Base-by-base conservation (phyloP, 805 yeast species). In the Candida broadrunensis region DNA sequence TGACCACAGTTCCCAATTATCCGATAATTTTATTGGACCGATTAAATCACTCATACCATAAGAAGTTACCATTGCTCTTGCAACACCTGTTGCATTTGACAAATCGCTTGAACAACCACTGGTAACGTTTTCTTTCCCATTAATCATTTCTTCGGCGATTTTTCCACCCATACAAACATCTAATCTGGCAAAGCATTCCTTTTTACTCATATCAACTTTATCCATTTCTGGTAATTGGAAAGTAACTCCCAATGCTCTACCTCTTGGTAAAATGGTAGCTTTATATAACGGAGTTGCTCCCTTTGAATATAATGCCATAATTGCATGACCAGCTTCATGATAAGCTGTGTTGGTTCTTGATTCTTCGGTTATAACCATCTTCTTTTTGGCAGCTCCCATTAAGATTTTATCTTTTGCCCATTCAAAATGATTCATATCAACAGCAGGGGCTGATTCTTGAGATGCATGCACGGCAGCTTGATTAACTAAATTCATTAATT, bases 121-220 rank as follows among this genome's bases (percentile, higher is more conserved):
- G 3, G 98, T 91, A 11, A 93, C 96, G 58, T 90, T 87, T 41
- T 88, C 96, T 35, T 82, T 77, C 2, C 99, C 99, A 58, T 88
- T 87, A 37, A 86, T 75, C 73, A 88, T 72, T 60, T 91, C 97
- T 70, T 93, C 99, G 23, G 99, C 99, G 43, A 89, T 82, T 62
- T 90, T 90, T 48, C 99, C 99, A 45, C 99, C 99, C 99, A 93
- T 93, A 61, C 97, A 89, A 37, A 93, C 99, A 62, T 93, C 99
- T 50, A 93, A 67, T 48, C 95, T 74, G 0, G 98, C 97, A 48
- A 84, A 73, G 61, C 97, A 87, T 65, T 93, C 98, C 45, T 75
- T 80, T 60, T 79, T 85, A 24, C 97, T 88, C 65, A 87, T 85
- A 58, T 91, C 98, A 46, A 87, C 89, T 70, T 93, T 91, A 67